Evolutionary conservation across 768 basidiomycete genomes (phyloP), one percentile per base, ranked within the genome.

Genomic region (Phlebiopsis flavidoalba): DNA sequence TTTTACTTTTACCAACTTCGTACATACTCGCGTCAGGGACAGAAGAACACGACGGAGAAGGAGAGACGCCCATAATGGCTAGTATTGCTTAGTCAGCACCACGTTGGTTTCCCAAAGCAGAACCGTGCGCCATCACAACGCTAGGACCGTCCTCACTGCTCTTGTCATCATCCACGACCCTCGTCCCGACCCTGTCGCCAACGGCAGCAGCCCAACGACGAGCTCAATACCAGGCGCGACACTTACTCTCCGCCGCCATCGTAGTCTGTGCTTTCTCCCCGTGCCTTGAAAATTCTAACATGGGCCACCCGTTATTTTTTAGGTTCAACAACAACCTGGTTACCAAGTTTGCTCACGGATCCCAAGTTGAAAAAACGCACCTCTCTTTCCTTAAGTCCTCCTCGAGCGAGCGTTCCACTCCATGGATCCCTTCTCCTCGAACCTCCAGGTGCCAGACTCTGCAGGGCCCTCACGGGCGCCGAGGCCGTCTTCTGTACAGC

Each of bases 401-500:
- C 8, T 48, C 57, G 24, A 8, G 19, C 36, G 26, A 31, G 26
- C 26, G 26, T 31, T 31, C 5, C 8, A 12, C 45, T 26, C 63
- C 67, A 73, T 73, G 72, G 72, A 74, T 49, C 63, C 69, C 14
- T 67, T 66, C 65, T 59, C 65, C 49, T 57, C 61, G 15, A 70
- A 65, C 36, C 74, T 82, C 17, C 80, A 81, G 67, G 77, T 80
- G 33, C 80, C 80, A 14, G 79, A 80, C 49, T 66, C 79, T 15
- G 57, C 61, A 4, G 78, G 79, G 43, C 76, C 79, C 26, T 82
- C 83, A 48, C 76, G 80, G 37, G 75, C 77, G 33, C 67, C 75
- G 19, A 45, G 87, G n/a, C 83, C 87, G 1, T 80, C 79, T n/a
- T 87, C 86, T 11, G 84, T 83, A 37, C 79, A 85, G 35, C 77